Evolutionary conservation across 768 basidiomycete species (phyloP).

Genomic region (Pisolithus marmoratus): DNA sequence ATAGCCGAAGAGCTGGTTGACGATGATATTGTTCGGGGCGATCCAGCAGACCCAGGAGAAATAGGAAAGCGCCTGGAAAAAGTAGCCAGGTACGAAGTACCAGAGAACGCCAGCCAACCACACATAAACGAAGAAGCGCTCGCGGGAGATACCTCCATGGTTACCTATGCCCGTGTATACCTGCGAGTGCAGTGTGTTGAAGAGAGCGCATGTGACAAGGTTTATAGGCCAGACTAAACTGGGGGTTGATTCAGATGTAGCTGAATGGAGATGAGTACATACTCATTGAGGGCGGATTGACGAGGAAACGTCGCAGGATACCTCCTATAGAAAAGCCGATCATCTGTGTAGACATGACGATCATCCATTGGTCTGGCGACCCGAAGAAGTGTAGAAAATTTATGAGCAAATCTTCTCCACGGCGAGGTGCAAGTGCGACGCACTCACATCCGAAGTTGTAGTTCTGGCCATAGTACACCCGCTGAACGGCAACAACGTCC

Average conservation of each 20-base stretch:
- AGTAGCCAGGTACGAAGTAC: slow-evolving; percentile 69
- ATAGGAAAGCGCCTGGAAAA: slow-evolving; percentile 60
- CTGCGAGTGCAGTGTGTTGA: slow-evolving; percentile 68
- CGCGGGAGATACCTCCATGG: slow-evolving; percentile 45
- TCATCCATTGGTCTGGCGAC: slow-evolving; percentile 47
- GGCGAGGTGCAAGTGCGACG: too few relatives aligned
- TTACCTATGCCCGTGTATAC: slow-evolving; percentile 37
- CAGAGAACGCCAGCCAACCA: slow-evolving; percentile 27
- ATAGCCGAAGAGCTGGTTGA: slow-evolving; percentile 77
- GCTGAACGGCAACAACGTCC: slow-evolving; percentile 70
- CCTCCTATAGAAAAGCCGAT: slow-evolving; percentile 48
- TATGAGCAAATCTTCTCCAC: neutral
- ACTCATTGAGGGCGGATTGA: slow-evolving; percentile 57
- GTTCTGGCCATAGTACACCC: slow-evolving; percentile 57
- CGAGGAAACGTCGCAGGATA: slow-evolving; percentile 52
- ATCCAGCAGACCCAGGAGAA: slow-evolving; percentile 66
- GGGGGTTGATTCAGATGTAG: slow-evolving; percentile 45
- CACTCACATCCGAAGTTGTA: slow-evolving; percentile 46
- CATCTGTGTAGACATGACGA: slow-evolving; percentile 67
- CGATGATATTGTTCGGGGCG: slow-evolving; percentile 56
- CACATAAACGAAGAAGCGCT: slow-evolving; percentile 46
- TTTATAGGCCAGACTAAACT: slow-evolving; percentile 65
- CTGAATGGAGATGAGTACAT: slow-evolving; percentile 5
- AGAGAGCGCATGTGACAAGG: slow-evolving; percentile 63
- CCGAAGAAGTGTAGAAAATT: neutral